Evolutionary conservation across 192 early-diverging fungal species (phyloP).

Genomic region (Backusella macrospora): DNA sequence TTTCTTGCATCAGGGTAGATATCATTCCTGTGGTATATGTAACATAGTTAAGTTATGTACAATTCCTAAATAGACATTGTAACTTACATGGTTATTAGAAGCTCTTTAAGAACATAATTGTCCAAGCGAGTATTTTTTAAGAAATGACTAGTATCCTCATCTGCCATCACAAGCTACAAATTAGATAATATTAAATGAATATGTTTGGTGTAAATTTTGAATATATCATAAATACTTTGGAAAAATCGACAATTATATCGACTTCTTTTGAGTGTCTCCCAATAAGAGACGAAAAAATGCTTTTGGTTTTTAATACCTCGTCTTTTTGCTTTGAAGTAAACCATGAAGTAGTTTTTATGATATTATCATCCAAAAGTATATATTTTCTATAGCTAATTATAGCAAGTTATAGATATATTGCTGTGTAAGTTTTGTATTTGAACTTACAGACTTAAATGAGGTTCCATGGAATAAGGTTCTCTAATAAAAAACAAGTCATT

Average conservation of each 20-base stretch:
- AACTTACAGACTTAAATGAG: neutral
- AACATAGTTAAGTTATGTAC: neutral
- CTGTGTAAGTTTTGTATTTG: neutral
- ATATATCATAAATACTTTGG: neutral
- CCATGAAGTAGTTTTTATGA: neutral
- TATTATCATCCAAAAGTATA: neutral
- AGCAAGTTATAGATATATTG: neutral
- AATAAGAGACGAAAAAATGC: neutral
- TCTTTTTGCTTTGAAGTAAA: neutral
- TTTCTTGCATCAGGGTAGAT: too few relatives aligned
- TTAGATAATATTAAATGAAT: neutral
- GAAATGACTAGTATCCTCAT: neutral
- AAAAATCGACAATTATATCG: neutral
- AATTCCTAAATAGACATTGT: neutral
- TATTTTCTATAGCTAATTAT: neutral
- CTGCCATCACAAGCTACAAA: neutral
- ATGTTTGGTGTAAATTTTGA: neutral
- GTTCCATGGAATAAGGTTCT: neutral
- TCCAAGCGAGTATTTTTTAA: neutral
- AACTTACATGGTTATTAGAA: neutral
- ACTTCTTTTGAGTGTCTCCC: neutral
- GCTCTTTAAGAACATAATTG: neutral
- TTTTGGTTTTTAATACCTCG: neutral
- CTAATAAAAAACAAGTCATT: neutral
- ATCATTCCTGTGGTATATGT: too few relatives aligned